These are phyloP conservation scores for Colletotrichum truncatum DNA, from an alignment of 2,329 filamentous ascomycete species.

Conservation along the genomic window DNA sequence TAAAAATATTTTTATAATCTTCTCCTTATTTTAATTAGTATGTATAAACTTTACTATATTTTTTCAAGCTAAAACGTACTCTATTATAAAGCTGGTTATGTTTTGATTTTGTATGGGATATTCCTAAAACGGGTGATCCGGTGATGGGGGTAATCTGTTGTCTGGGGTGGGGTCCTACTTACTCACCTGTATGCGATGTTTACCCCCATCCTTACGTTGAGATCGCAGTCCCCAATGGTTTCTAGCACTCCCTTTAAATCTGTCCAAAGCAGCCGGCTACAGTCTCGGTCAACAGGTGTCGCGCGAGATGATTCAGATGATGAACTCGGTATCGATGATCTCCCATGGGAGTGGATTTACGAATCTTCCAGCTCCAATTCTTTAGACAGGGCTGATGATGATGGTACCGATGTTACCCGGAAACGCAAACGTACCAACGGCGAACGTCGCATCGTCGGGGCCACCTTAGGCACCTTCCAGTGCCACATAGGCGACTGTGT, in stretches of 20 bases:
- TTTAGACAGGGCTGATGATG: not conserved
- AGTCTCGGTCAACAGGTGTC: slow-evolving; percentile 59
- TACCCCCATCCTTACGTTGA: no score
- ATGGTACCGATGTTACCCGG: not conserved
- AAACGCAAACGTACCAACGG: not conserved
- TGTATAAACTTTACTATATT: not conserved
- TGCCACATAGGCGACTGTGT: slow-evolving; percentile 86
- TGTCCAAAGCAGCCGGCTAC: not conserved
- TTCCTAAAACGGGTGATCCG: no score
- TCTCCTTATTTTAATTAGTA: not conserved
- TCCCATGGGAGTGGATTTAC: slow-evolving; percentile 85
- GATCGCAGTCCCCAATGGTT: not conserved
- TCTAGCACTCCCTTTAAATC: no score
- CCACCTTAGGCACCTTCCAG: slow-evolving; percentile 82
- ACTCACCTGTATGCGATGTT: no score
- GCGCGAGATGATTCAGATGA: slow-evolving; percentile 86
- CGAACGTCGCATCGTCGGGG: slow-evolving; percentile 71
- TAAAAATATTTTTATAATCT: not conserved
- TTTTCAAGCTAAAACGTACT: not conserved
- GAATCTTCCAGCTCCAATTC: slow-evolving; percentile 39
- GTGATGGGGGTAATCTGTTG: no score
- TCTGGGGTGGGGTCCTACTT: no score
- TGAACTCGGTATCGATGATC: slow-evolving; percentile 78
- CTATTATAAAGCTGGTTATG: not conserved
- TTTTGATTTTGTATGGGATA: not conserved